phyloP scores from a whole-genome alignment of 306 rosid species.

The Mimosa pudica region DNA sequence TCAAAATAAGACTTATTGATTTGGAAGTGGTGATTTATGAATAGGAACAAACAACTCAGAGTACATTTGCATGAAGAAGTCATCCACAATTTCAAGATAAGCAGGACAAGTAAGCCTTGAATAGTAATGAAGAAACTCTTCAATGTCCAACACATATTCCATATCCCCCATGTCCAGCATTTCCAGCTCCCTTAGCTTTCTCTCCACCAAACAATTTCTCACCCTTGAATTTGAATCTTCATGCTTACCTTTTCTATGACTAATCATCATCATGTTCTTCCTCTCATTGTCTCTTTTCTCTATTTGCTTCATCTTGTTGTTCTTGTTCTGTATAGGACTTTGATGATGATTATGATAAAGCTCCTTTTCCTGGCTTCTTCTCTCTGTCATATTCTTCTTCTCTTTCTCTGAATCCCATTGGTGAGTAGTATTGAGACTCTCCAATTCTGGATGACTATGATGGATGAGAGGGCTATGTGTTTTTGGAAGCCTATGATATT shows the following conservation, averaged over 20 bases:
- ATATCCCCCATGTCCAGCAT: slow-evolving; percentile 67
- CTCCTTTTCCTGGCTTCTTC: slow-evolving; percentile 34
- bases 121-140: slow-evolving; percentile 87
- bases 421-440: not conserved
- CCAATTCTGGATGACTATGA: slow-evolving; percentile 41
- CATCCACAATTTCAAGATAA: slow-evolving; percentile 77
- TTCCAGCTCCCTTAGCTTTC: slow-evolving; percentile 79
- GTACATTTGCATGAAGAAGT: slow-evolving; percentile 70
- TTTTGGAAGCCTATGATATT: slow-evolving; percentile 75
- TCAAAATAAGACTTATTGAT: slow-evolving; percentile 7
- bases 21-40: slow-evolving; percentile 20
- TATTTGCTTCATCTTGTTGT: slow-evolving; percentile 15
- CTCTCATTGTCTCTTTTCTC: slow-evolving; percentile 35
- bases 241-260: slow-evolving; percentile 24
- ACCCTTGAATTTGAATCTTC: slow-evolving; percentile 39
- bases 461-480: slow-evolving; percentile 9
- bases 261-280: not conserved
- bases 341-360: not conserved
- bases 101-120: slow-evolving; percentile 77
- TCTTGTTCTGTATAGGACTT: slow-evolving; percentile 12
- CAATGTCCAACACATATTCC: slow-evolving; percentile 76
- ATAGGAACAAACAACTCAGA: slow-evolving; percentile 48
- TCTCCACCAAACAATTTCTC: slow-evolving; percentile 44
- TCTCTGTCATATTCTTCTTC: slow-evolving; percentile 22
- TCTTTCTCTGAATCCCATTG: slow-evolving; percentile 33